Conservation (phyloP, 306 rosid genomes). For the Vigna trinervia region DNA sequence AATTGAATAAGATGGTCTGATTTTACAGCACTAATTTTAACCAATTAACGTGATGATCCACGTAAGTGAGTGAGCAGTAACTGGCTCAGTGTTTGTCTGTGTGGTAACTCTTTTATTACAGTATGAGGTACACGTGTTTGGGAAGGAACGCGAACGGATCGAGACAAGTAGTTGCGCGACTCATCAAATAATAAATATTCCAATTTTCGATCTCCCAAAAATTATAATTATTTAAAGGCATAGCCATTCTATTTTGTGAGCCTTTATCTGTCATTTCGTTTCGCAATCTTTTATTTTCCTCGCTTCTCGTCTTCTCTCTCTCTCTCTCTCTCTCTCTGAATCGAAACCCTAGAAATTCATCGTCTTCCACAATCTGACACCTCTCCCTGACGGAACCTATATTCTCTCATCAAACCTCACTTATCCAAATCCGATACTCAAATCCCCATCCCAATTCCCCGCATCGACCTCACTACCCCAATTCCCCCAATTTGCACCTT, state of each 20-base stretch:
- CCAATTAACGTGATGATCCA: no score
- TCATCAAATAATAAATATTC: constrained; percentile 21
- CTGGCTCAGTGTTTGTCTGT: no score
- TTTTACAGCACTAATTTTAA: no score
- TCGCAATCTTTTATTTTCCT: not conserved
- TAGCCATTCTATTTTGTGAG: not conserved
- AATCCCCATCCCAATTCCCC: constrained; percentile 10
- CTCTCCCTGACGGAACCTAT: constrained; percentile 44
- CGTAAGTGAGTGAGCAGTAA: no score
- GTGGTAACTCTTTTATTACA: constrained; percentile 21
- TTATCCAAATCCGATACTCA: constrained; percentile 24
- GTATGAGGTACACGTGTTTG: not conserved
- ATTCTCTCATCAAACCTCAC: constrained; percentile 52
- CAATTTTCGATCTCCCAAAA: not conserved
- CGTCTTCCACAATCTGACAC: constrained; percentile 40
- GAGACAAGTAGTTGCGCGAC: constrained; percentile 36
- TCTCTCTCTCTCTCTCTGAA: not conserved
- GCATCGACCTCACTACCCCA: constrained; percentile 22
- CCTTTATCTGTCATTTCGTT: constrained; percentile 44
- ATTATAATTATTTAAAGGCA: constrained; percentile 28
- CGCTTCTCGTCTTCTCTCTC: not conserved
- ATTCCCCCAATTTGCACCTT: not conserved
- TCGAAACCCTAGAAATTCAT: constrained; percentile 51
- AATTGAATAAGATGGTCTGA: no score
- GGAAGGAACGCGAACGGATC: not conserved